Evolutionary conservation across 495 filamentous ascomycete species (phyloP), one percentile per base, ranked within the genome.

Genomic region (Penicillium lividum): DNA sequence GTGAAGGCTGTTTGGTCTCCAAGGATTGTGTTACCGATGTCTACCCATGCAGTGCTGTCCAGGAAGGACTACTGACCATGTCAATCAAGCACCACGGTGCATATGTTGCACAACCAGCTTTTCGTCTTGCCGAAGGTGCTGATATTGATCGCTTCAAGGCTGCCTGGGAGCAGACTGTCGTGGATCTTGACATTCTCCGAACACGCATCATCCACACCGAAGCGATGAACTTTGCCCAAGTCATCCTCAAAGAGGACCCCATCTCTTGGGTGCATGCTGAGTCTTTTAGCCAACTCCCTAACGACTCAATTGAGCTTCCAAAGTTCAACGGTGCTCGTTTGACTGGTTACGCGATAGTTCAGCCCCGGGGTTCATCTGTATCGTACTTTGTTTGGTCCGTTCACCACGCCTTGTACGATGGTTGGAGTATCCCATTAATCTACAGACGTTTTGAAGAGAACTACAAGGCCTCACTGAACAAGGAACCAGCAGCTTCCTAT

Each of bases 361-460:
- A 70, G 30, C 54, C 72, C 1, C 57, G 44, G 28, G 48, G 47
- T 7, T 68, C 64, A 5, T 61, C 65, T n/a, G 34, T 57, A 31
- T 59, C 60, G 2, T 73, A 82, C 58, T 84, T 90, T 44, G 79
- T 87, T 0, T 81, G 86, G 73, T 84, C 82, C 2, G 79, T 86
- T 43, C 87, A 91, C 52, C 89, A 92, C 57, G 83, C 85, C 1
- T 67, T 91, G 0, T 91, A 89, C 53, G 89, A 91, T 66, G 88
- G 86, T 8, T 89, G 86, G 84, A 85, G 79, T 15, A 76, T 88
- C 68, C 77, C 79, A 15, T 69, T 83, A 18, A 72, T 88, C n/a
- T 72, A 86, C 46, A 74, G 82, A 22, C 77, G 77, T 55, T 77
- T 88, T 9, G 81, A 86, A 29, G 69, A 79, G 27, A 73, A 76